These are phyloP conservation scores for Cicer yamashitae DNA, from an alignment of 306 rosid species.

Conservation along the genomic window DNA sequence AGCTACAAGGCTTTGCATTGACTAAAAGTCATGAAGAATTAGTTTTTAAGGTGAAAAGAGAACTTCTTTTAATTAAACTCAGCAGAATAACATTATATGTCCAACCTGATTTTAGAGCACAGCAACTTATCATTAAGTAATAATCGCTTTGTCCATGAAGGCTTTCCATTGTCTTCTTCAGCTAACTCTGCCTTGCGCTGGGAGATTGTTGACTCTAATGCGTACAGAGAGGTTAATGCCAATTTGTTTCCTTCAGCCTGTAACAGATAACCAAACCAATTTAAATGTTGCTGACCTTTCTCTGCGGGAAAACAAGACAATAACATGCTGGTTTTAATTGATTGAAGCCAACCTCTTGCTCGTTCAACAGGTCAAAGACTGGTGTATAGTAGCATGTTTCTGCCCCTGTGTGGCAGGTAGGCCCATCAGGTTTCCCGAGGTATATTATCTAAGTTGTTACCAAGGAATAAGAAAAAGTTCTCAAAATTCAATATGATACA, in stretches of 20 bases:
- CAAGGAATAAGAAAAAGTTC: not conserved
- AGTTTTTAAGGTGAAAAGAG: conserved; percentile 1
- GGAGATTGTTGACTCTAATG: conserved; percentile 70
- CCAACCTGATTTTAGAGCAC: conserved; percentile 85
- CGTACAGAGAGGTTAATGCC: conserved; percentile 72
- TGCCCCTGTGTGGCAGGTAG: conserved; percentile 91
- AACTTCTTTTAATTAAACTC: conserved; percentile 1
- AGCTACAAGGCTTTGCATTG: not conserved
- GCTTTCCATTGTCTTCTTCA: conserved; percentile 54
- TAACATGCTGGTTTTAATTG: conserved; percentile 7
- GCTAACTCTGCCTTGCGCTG: conserved; percentile 70
- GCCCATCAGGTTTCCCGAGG: conserved; percentile 94
- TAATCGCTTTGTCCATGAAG: conserved; percentile 82
- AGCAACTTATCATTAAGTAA: conserved; percentile 64
- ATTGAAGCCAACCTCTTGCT: conserved; percentile 58
- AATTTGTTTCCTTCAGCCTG: conserved; percentile 63
- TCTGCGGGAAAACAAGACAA: not conserved
- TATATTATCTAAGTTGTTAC: conserved; percentile 71
- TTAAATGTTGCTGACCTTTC: conserved; percentile 4
- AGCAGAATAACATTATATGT: conserved; percentile 21
- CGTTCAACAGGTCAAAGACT: conserved; percentile 58
- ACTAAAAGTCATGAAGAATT: not conserved
- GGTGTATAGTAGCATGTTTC: conserved; percentile 87
- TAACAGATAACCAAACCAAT: conserved; percentile 43
- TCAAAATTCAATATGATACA: not conserved